phyloP scores from a whole-genome alignment of 2,329 filamentous ascomycete species.

The Dactylellina sp. region DNA sequence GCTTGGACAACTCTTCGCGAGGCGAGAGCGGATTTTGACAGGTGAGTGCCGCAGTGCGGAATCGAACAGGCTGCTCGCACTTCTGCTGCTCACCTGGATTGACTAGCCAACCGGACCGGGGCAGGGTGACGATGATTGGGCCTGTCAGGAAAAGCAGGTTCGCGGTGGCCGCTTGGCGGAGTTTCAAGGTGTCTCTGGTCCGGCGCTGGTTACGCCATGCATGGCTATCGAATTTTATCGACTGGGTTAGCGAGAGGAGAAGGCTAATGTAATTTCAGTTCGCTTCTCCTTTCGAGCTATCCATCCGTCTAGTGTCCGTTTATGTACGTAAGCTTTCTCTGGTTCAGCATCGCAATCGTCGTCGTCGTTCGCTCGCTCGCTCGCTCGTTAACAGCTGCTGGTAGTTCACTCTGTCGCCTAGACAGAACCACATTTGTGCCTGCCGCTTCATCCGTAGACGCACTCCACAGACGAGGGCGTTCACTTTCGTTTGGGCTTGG shows the following conservation, averaged over 20 bases:
- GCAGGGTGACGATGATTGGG: constrained; percentile 1
- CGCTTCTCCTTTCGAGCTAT: neutral
- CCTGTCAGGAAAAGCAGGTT: constrained; percentile 6
- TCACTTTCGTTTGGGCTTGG: neutral
- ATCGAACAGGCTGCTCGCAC: too few species aligned
- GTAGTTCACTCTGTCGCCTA: constrained; percentile 1
- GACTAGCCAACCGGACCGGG: neutral
- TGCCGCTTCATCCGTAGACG: neutral
- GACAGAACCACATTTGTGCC: too few species aligned
- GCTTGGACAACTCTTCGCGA: neutral
- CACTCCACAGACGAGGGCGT: too few species aligned
- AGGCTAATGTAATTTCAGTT: too few species aligned
- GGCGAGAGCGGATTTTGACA: constrained; percentile 27
- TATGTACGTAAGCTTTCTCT: constrained; percentile 8
- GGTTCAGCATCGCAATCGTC: neutral
- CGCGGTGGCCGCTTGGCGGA: constrained; percentile 34
- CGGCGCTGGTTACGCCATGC: constrained; percentile 43
- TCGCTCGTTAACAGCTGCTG: neutral
- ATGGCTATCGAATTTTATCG: neutral
- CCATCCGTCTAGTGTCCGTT: neutral
- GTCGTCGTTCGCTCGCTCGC: constrained; percentile 9
- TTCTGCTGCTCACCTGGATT: neutral
- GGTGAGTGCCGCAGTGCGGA: constrained; percentile 29
- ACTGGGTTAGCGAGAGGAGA: neutral
- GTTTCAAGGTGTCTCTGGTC: constrained; percentile 43